Conservation (phyloP, 352 stramenopile genomes). For the Phytophthora uliginosa region DNA sequence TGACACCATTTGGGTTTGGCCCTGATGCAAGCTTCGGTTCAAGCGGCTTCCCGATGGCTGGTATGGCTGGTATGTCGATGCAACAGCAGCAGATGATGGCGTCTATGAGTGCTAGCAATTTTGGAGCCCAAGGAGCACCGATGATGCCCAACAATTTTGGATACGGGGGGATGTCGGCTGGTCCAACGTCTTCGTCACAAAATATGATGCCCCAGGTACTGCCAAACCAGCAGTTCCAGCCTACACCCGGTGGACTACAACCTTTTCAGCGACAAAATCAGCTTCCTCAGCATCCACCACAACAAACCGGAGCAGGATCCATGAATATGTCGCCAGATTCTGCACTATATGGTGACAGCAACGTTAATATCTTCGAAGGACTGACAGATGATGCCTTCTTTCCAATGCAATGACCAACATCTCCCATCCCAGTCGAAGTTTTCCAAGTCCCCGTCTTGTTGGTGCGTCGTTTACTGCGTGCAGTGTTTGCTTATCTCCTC, state of each 20-base stretch:
- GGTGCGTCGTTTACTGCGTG: slow-evolving; percentile 40
- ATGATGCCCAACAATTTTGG: slow-evolving; percentile 60
- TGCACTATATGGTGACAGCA: slow-evolving; percentile 59
- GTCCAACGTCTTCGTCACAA: slow-evolving; percentile 25
- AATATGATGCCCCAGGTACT: slow-evolving; percentile 40
- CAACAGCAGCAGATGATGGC: slow-evolving; percentile 60
- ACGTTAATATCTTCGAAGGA: slow-evolving; percentile 80
- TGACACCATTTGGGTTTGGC: slow-evolving; percentile 54
- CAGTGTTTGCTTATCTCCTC: slow-evolving; percentile 36
- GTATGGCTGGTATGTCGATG: slow-evolving; percentile 52
- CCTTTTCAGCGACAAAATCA: slow-evolving; percentile 44
- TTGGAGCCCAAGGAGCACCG: slow-evolving; percentile 34
- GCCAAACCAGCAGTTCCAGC: slow-evolving; percentile 38
- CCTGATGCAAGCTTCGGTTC: slow-evolving; percentile 46
- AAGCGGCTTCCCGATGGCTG: slow-evolving; percentile 46
- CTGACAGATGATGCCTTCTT: slow-evolving; percentile 82
- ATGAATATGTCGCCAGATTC: slow-evolving; percentile 36
- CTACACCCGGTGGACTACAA: slow-evolving; percentile 23
- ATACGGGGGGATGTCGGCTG: slow-evolving; percentile 38
- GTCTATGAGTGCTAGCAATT: slow-evolving; percentile 53
- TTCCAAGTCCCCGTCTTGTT: slow-evolving; percentile 36
- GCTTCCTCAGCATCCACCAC: slow-evolving; percentile 26
- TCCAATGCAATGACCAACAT: slow-evolving; percentile 66
- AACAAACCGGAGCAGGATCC: slow-evolving; percentile 27
- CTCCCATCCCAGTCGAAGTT: slow-evolving; percentile 26